Evolutionary conservation across 2,329 filamentous ascomycete genomes (phyloP).

Genomic region (Tolypocladium tundrense): DNA sequence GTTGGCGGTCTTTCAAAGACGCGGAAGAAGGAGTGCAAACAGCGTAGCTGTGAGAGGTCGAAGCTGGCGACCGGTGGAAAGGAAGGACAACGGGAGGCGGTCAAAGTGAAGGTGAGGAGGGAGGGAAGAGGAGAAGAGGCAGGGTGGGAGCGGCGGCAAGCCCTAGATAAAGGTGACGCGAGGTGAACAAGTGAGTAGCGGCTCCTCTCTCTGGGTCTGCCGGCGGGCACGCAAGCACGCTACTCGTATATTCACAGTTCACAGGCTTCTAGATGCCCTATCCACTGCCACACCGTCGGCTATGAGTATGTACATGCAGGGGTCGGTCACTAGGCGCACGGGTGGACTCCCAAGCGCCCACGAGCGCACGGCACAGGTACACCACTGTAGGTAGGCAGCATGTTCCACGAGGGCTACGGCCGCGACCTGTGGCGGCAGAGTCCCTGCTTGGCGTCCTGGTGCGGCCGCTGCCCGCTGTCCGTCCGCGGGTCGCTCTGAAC

Average conservation of each 20-base stretch:
- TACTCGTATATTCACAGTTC: not conserved
- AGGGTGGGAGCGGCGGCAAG: not conserved
- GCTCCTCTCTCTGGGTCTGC: not conserved
- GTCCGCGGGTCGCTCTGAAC: not conserved
- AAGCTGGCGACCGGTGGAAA: constrained; percentile 10
- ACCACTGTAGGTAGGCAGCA: too few species aligned
- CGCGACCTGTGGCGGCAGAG: too few species aligned
- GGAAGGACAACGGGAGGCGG: constrained; percentile 10
- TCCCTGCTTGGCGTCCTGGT: too few species aligned
- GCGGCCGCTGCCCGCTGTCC: too few species aligned
- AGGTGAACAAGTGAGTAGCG: not conserved
- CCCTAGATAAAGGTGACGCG: not conserved
- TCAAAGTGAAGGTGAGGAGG: not conserved
- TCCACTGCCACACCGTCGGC: too few species aligned
- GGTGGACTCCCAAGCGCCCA: too few species aligned
- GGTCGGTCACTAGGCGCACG: too few species aligned
- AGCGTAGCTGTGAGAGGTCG: constrained; percentile 16
- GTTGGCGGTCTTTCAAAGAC: constrained; percentile 42
- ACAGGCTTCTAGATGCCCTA: too few species aligned
- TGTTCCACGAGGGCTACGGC: too few species aligned
- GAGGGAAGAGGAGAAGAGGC: not conserved
- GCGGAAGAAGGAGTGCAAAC: constrained; percentile 26
- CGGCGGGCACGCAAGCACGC: not conserved
- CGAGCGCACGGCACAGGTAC: too few species aligned
- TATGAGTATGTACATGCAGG: too few species aligned